A percentile compares a stretch with the other conserved stretches of the same genome.
phyloP scores from a whole-genome alignment of 1,284 basidiomycete genomes.

The Ceratobasidium sp. region DNA sequence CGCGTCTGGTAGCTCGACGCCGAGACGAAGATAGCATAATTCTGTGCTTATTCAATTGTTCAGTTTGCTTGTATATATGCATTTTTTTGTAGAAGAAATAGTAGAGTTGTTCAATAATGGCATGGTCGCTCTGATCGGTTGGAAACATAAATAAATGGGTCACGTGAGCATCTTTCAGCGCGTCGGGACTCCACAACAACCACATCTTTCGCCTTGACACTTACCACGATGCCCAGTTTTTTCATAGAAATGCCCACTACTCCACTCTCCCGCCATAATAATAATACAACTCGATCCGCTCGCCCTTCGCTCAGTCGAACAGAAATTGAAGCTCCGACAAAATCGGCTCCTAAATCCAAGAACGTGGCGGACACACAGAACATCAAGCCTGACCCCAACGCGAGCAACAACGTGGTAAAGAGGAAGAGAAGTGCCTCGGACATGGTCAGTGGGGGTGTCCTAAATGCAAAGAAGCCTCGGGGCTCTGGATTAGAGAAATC shows the following conservation, averaged over 20 bases:
- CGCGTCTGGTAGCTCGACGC: conserved; percentile 16
- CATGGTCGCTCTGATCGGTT: neutral
- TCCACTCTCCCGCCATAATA: conserved; percentile 27
- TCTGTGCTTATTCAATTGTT: neutral
- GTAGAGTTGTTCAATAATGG: too few species aligned
- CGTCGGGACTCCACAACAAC: conserved; percentile 34
- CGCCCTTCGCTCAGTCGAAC: conserved; percentile 20
- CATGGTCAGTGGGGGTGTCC: neutral
- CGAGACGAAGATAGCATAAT: conserved; percentile 7
- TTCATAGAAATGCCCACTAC: conserved; percentile 6
- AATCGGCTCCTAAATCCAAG: conserved; percentile 14
- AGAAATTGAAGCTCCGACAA: conserved; percentile 21
- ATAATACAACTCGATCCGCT: conserved; percentile 7
- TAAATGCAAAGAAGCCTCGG: conserved; percentile 17
- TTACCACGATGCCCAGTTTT: conserved; percentile 21
- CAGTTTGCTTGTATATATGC: conserved; percentile 11
- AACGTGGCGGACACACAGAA: conserved; percentile 23
- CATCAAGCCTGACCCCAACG: conserved; percentile 10
- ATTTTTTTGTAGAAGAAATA: too few species aligned
- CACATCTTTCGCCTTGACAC: neutral
- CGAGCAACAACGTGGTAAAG: neutral
- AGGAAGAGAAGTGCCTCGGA: conserved; percentile 36
- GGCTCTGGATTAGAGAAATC: conserved; percentile 6
- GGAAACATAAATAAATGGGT: conserved; percentile 19
- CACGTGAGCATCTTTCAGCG: conserved; percentile 20